These are phyloP conservation scores for Solanum hybrid DNA, from an alignment of 305 asterid species.

Conservation along the genomic window DNA sequence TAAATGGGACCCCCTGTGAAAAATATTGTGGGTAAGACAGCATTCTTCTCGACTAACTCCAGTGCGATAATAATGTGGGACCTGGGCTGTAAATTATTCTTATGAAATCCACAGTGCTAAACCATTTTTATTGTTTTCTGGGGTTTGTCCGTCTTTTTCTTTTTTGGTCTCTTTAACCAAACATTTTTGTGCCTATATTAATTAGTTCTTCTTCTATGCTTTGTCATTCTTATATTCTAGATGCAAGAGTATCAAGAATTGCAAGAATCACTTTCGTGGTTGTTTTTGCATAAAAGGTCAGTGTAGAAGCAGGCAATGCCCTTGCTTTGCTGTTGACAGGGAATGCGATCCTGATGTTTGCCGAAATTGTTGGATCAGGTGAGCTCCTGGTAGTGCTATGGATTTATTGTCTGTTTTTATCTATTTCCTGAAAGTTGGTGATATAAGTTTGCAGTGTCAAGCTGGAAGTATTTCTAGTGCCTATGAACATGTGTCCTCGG, in stretches of 20 bases:
- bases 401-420: not conserved
- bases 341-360: constrained; percentile 98
- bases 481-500: not conserved
- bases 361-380: constrained; percentile 98
- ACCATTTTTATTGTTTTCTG: not conserved
- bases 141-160: not conserved
- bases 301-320: constrained; percentile 97
- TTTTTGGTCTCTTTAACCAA: not conserved
- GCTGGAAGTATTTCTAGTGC: not conserved
- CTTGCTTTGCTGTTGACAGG: constrained; percentile 96
- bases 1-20: constrained; percentile 86
- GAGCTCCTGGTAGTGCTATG: constrained; percentile 14
- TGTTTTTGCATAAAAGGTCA: constrained; percentile 98
- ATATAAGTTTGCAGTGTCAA: not conserved
- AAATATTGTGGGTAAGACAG: constrained; percentile 86
- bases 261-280: constrained; percentile 95
- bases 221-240: constrained; percentile 29
- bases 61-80: not conserved
- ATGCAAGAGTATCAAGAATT: constrained; percentile 48
- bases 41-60: constrained; percentile 1
- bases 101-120: not conserved
- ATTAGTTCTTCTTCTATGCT: constrained; percentile 4
- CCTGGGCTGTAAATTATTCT: not conserved
- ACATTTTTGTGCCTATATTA: not conserved
- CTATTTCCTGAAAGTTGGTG: not conserved